Conservation (phyloP, 305 asterid genomes). For the Galium porrigens region DNA sequence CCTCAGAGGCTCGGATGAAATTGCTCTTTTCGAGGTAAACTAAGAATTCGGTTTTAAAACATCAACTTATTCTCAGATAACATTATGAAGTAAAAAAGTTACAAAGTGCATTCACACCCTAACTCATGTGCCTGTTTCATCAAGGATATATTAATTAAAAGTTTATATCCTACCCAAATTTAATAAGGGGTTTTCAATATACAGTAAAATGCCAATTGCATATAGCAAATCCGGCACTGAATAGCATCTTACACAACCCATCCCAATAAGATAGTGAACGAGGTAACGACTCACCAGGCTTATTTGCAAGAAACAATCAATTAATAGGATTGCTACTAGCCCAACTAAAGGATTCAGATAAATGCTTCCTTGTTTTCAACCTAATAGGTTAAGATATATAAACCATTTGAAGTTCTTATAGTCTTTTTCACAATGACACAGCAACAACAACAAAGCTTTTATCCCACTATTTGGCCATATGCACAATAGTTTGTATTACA, state of each 20-base stretch:
- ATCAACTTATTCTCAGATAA: not conserved
- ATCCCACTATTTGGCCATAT: not conserved
- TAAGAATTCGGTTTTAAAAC: not conserved
- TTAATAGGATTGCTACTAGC: not conserved
- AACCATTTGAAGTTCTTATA: not conserved
- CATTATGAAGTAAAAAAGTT: not conserved
- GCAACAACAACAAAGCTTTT: not conserved
- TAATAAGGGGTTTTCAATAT: not conserved
- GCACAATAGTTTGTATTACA: not conserved
- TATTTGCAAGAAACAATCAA: not conserved
- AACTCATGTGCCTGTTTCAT: not conserved
- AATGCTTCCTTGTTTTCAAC: not conserved
- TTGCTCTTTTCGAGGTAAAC: not conserved
- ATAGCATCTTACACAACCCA: not conserved
- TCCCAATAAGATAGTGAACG: not conserved
- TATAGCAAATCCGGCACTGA: not conserved
- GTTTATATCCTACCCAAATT: not conserved
- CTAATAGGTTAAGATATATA: not conserved
- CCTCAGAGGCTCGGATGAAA: not conserved
- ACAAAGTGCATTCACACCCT: not conserved
- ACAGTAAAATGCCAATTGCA: not conserved
- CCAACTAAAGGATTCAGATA: not conserved
- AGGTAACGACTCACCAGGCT: not conserved
- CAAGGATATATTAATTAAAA: not conserved
- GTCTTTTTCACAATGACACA: not conserved